Percentiles rank a stretch among this genome's conserved stretches.
Evolutionary conservation across 495 filamentous ascomycete species (phyloP).

Genomic region (Oidiodendron maius): DNA sequence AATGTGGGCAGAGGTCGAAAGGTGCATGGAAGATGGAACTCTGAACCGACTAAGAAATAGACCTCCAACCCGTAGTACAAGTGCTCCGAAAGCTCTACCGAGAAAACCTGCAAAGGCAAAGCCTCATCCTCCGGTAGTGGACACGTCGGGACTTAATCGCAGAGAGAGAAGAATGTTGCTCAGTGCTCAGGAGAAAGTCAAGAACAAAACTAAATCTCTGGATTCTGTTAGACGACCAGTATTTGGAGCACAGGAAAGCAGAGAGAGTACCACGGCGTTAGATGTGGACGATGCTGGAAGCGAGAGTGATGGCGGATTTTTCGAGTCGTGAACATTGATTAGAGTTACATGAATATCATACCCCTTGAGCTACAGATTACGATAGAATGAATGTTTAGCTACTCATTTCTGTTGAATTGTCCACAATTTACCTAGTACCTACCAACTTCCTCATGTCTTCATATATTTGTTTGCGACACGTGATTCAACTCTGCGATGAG

Average conservation of each 20-base stretch:
- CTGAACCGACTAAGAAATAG: slow-evolving; percentile 51
- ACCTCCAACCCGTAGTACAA: neutral
- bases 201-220: slow-evolving; percentile 15
- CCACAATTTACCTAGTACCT: too few relatives aligned
- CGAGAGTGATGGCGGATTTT: slow-evolving; percentile 24
- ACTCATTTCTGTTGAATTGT: too few relatives aligned
- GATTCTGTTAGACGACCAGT: slow-evolving; percentile 17
- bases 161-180: slow-evolving; percentile 12
- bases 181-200: neutral
- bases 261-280: neutral
- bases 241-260: slow-evolving; percentile 13
- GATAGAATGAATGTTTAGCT: neutral
- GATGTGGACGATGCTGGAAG: slow-evolving; percentile 10
- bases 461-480: too few relatives aligned
- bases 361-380: slow-evolving; percentile 3
- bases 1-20: slow-evolving; percentile 66
- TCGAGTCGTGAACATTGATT: slow-evolving; percentile 11
- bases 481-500: too few relatives aligned
- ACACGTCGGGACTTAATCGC: slow-evolving; percentile 19
- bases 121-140: neutral
- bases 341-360: slow-evolving; percentile 9
- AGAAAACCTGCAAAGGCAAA: slow-evolving; percentile 7
- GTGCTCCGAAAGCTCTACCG: slow-evolving; percentile 1
- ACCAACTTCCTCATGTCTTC: too few relatives aligned
- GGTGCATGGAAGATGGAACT: slow-evolving; percentile 60